Percentiles rank a stretch among this genome's conserved stretches.
These are phyloP conservation scores for Neurospora sp. DNA, from an alignment of 495 filamentous ascomycete genomes.

Conservation along the genomic window DNA sequence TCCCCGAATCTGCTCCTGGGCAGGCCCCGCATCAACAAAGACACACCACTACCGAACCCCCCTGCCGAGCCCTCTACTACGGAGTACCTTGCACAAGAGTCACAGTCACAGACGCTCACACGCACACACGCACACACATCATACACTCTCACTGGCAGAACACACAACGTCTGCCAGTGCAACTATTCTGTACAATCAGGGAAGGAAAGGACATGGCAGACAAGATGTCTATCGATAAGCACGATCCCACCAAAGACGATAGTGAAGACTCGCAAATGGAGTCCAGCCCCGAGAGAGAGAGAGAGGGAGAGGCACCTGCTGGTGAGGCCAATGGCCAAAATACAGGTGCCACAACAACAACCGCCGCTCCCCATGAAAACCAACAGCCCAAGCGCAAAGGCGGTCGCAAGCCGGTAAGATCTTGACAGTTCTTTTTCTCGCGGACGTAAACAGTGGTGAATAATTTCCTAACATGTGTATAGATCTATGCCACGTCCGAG, in stretches of 20 bases:
- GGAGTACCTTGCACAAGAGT: neutral
- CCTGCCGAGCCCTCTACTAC: neutral
- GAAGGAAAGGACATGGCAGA: conserved; percentile 38
- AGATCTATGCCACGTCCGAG: conserved; percentile 98
- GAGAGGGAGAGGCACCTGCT: conserved; percentile 35
- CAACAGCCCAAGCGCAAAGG: conserved; percentile 79
- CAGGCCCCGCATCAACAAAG: neutral
- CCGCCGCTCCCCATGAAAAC: conserved; percentile 27
- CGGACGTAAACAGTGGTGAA: neutral
- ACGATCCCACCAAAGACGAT: conserved; percentile 38
- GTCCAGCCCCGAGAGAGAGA: conserved; percentile 43
- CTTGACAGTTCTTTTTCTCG: neutral
- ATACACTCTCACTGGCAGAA: neutral
- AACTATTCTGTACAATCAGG: neutral
- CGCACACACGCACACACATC: neutral
- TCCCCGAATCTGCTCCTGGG: neutral
- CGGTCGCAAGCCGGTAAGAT: conserved; percentile 48
- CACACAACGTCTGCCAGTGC: neutral
- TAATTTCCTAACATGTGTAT: conserved; percentile 14
- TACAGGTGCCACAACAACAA: neutral
- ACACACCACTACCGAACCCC: neutral
- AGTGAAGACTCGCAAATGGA: conserved; percentile 44
- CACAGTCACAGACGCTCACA: neutral
- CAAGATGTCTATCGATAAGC: conserved; percentile 52
- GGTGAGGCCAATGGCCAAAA: neutral